Evolutionary conservation across 2,329 filamentous ascomycete genomes (phyloP).

Genomic region (Fusarium goolgardi): DNA sequence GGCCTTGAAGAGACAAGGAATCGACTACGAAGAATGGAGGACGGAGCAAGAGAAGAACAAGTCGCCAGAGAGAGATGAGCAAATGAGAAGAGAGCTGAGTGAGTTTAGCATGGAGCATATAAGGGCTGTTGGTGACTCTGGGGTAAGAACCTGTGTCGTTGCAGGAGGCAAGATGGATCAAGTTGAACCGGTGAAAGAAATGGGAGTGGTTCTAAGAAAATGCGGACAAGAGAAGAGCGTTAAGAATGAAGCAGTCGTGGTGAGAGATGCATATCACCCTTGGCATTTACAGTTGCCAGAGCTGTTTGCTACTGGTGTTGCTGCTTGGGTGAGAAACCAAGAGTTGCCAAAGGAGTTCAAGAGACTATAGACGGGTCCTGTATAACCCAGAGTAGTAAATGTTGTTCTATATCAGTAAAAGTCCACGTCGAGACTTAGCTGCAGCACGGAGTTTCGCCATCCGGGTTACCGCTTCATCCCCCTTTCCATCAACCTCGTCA

Average conservation of each 20-base stretch:
- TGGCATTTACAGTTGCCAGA: conserved; percentile 34
- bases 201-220: conserved; percentile 6
- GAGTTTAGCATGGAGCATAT: conserved; percentile 11
- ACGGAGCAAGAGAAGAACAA: conserved; percentile 13
- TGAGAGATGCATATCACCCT: conserved; percentile 26
- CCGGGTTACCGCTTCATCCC: too few species aligned
- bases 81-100: conserved; percentile 4
- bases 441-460: too few species aligned
- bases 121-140: conserved; percentile 10
- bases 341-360: conserved; percentile 16
- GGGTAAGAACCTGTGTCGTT: conserved; percentile 25
- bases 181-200: conserved; percentile 9
- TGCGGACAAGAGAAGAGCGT: not conserved
- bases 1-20: conserved; percentile 14
- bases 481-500: too few species aligned
- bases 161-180: conserved; percentile 33
- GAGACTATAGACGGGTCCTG: not conserved
- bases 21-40: conserved; percentile 28
- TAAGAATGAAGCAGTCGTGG: conserved; percentile 21
- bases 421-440: too few species aligned
- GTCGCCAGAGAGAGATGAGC: conserved; percentile 8
- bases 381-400: not conserved
- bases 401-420: too few species aligned
- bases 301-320: conserved; percentile 26
- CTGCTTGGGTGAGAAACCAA: conserved; percentile 7